Conservation (phyloP, 345 rosid genomes). For the Eucalyptus marginata region DNA sequence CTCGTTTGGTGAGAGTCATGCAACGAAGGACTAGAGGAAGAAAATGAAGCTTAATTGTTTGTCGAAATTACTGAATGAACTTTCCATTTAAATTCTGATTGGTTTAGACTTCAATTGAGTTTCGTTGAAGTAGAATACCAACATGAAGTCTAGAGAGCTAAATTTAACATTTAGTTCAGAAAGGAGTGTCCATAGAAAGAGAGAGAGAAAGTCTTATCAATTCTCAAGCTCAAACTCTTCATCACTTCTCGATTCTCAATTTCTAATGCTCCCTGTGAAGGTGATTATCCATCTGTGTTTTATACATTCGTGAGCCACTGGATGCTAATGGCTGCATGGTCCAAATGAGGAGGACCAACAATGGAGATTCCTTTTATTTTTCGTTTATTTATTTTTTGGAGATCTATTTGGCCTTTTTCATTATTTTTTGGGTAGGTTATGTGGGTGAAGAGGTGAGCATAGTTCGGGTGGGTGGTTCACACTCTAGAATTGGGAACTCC, state of each 20-base stretch:
- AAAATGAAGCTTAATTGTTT: neutral
- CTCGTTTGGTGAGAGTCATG: neutral
- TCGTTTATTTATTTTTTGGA: no score
- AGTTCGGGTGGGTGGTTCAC: fast-evolving
- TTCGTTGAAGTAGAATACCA: neutral
- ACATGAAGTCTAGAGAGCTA: neutral
- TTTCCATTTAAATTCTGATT: no score
- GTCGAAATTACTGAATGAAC: no score
- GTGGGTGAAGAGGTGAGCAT: no score
- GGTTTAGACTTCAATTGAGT: neutral
- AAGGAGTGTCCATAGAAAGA: no score
- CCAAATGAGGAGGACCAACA: neutral
- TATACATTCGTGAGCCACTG: neutral
- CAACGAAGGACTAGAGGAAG: neutral
- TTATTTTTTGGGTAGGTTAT: no score
- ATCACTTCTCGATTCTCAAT: neutral
- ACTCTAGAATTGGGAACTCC: no score
- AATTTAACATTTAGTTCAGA: neutral
- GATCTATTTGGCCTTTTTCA: no score
- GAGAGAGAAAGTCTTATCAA: neutral
- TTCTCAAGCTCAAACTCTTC: neutral
- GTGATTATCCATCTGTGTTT: neutral
- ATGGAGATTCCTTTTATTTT: no score
- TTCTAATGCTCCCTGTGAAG: neutral
- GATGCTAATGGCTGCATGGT: neutral